phyloP scores from a whole-genome alignment of 2,329 filamentous ascomycete species.

The Lecanosticta acicola region DNA sequence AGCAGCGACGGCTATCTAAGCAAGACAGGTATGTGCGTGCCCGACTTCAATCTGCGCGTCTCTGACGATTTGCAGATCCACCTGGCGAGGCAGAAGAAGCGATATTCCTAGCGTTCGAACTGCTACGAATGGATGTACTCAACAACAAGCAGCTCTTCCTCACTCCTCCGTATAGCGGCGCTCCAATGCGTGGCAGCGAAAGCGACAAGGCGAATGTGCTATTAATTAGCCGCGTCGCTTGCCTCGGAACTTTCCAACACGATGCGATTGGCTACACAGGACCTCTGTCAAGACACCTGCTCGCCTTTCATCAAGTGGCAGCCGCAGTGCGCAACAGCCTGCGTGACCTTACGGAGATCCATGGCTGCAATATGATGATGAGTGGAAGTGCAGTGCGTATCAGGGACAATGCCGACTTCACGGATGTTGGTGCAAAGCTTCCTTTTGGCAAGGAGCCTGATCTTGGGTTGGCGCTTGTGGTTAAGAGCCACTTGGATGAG shows the following conservation, averaged over 20 bases:
- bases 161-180: slow-evolving; percentile 47
- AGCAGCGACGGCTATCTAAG: slow-evolving; percentile 36
- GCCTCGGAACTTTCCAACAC: slow-evolving; percentile 75
- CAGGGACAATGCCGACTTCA: slow-evolving; percentile 43
- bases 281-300: slow-evolving; percentile 80
- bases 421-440: slow-evolving; percentile 62
- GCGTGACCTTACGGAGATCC: slow-evolving; percentile 77
- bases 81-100: slow-evolving; percentile 63
- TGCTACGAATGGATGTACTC: slow-evolving; percentile 72
- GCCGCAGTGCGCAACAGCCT: slow-evolving; percentile 72
- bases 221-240: slow-evolving; percentile 80
- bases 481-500: slow-evolving; percentile 74
- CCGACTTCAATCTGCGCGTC: not conserved
- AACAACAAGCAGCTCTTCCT: slow-evolving; percentile 62
- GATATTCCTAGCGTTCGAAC: slow-evolving; percentile 75
- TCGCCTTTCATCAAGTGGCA: slow-evolving; percentile 79
- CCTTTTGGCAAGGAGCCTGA: slow-evolving; percentile 67
- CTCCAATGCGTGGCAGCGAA: slow-evolving; percentile 54
- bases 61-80: slow-evolving; percentile 38
- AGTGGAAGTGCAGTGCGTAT: slow-evolving; percentile 68
- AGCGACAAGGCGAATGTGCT: slow-evolving; percentile 71
- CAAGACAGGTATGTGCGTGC: slow-evolving; percentile 32
- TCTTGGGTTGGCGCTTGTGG: slow-evolving; percentile 69
- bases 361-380: slow-evolving; percentile 73
- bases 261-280: slow-evolving; percentile 87